Evolutionary conservation across 2,329 filamentous ascomycete genomes (phyloP), one percentile per base, ranked within the genome.

Genomic region (Lomentospora prolificans): DNA sequence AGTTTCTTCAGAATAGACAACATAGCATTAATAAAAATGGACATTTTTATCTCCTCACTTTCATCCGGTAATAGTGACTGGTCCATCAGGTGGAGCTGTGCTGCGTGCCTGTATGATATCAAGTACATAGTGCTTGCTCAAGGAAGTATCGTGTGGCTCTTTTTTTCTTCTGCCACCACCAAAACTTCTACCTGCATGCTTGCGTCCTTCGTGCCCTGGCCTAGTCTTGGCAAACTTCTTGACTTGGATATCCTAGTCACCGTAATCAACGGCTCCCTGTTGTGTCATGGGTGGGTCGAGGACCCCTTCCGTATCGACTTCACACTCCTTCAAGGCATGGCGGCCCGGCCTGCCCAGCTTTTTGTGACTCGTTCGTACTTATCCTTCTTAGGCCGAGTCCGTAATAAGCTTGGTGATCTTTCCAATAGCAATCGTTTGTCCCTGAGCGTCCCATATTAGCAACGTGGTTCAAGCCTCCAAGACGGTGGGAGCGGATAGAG

Each of bases 381-480:
- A 50, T 22, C 44, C 53, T 31, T 27, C 46, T 55, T 55, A 55
- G 44, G 17, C 19, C 53, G 53, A 51, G 10, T 70, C 70, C 6
- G 67, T 73, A 64, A 83, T 77, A 60, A 99, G 81, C 80, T 91
- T 96, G 58, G 90, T 96, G 70, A 99, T 95, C 82, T 99, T 99
- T 67, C 94, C 94, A 75, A 99, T 99, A 57, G 94, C 94, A 75
- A 99, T 96, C 0, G 94, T 99, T 87, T 97, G 92, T 65, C 94
- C 94, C 85, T 97, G 67, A 55, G 67, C 24, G 44, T 22, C 44
- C 44, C 44, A 48, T 48, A 48, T 48, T 48, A 48, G 44, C 22
- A 22, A 48, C 44, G 10, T 22, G 44, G 17, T 48, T 48, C 44
- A 22, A 22, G 22, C 22, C 22, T 25, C 44, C 17, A 10, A 48